A percentile compares a stretch with the other conserved stretches of the same genome.
These are phyloP conservation scores for Triangularia setosa DNA, from an alignment of 2,329 filamentous ascomycete species.

Conservation along the genomic window DNA sequence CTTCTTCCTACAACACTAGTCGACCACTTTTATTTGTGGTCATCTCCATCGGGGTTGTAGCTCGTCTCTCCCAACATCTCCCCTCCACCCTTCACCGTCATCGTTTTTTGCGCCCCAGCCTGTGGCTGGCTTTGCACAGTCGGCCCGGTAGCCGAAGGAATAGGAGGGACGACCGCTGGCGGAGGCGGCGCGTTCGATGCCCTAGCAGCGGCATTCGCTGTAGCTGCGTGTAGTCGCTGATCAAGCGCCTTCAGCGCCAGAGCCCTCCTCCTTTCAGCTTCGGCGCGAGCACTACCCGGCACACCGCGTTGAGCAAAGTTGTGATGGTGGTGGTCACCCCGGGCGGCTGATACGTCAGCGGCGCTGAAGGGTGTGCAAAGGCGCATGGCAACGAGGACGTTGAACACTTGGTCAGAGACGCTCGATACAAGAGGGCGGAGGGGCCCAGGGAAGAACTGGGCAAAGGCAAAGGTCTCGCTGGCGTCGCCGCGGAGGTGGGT, in stretches of 20 bases:
- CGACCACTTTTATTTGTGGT: neutral
- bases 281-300: conserved; percentile 72
- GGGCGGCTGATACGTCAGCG: conserved; percentile 71
- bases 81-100: conserved; percentile 48
- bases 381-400: conserved; percentile 67
- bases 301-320: conserved; percentile 52
- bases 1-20: neutral
- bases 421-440: conserved; percentile 73
- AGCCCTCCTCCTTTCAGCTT: conserved; percentile 85
- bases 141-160: conserved; percentile 46
- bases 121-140: conserved; percentile 56
- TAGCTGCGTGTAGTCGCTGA: conserved; percentile 83
- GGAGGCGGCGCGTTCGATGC: conserved; percentile 39
- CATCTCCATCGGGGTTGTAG: conserved; percentile 57
- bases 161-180: conserved; percentile 31
- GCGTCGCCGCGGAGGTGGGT: conserved; percentile 77
- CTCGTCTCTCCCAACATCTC: conserved; percentile 65
- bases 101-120: conserved; percentile 53
- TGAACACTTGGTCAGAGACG: conserved; percentile 72
- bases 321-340: conserved; percentile 63
- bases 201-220: conserved; percentile 47
- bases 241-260: conserved; percentile 88
- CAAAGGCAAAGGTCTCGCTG: conserved; percentile 93
- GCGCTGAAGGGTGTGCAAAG: conserved; percentile 83
- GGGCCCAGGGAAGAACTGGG: conserved; percentile 88